phyloP scores from a whole-genome alignment of 129 eudicot genomes.

The Heracleum sosnowskyi region DNA sequence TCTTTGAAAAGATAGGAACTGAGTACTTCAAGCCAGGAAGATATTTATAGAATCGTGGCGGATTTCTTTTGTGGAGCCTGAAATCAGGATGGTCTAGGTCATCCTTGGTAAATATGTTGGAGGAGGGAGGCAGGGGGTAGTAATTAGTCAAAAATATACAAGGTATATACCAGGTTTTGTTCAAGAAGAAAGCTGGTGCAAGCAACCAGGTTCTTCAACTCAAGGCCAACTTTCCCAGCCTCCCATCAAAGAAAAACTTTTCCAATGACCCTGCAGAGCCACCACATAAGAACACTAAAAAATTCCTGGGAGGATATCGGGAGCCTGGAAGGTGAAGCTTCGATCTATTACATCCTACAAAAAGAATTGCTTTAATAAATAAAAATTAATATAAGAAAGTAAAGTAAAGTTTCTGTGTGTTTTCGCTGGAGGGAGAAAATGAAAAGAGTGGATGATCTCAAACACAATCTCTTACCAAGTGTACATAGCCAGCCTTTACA shows the following conservation, averaged over 20 bases:
- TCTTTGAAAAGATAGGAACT: too few species aligned
- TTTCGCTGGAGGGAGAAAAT: neutral
- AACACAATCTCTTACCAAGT: conserved; percentile 48
- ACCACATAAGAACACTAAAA: conserved; percentile 30
- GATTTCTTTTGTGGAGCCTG: too few species aligned
- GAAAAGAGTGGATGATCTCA: neutral
- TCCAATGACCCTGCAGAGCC: conserved; percentile 70
- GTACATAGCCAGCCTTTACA: conserved; percentile 62
- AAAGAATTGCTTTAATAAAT: neutral
- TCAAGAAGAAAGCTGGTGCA: conserved; percentile 73
- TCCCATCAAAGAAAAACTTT: conserved; percentile 64
- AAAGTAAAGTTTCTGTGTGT: neutral
- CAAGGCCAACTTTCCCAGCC: conserved; percentile 54
- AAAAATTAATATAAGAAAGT: neutral
- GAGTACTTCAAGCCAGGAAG: too few species aligned
- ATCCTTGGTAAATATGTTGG: too few species aligned
- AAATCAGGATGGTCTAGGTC: too few species aligned
- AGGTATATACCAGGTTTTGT: conserved; percentile 75
- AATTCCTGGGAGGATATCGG: conserved; percentile 18
- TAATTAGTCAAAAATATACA: too few species aligned
- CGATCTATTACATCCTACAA: conserved; percentile 66
- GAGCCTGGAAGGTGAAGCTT: conserved; percentile 51
- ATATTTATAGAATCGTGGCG: too few species aligned
- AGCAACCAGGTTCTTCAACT: conserved; percentile 67
- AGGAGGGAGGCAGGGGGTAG: too few species aligned